Base-by-base conservation (phyloP, 2,329 filamentous ascomycete species). In the Fusarium setosum region DNA sequence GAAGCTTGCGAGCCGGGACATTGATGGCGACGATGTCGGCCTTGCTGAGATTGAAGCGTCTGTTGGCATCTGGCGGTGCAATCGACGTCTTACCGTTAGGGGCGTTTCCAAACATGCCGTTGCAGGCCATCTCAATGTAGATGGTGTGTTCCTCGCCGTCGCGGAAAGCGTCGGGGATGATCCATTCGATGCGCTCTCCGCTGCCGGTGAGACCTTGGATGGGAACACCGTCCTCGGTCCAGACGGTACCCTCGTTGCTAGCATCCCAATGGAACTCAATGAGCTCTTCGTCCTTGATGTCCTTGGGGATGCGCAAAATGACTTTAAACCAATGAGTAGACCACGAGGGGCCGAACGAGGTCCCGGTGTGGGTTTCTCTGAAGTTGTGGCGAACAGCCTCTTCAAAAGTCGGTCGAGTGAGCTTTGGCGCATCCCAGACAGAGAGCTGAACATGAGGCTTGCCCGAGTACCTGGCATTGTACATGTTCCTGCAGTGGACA, bases 81-180 rank as follows among this genome's bases (percentile, higher is more conserved):
- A 97, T 98, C 29, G 85, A 88, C 41, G 68, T 70, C 76, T 96
- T 93, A 23, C 93, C 93, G 18, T 91, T 91, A 0, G 91, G 86
- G 0, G 94, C 91, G 76, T 97, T 97, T 70, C 96, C 96, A 80
- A 98, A 98, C 94, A 98, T 98, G 77, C 91, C 90, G 77, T 99
- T 99, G 81, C 96, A 98, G 18, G 96, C 96, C 92, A 98, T 97
- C 81, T 99, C 96, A 67, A 99, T 90, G 77, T 97, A 99, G 72
- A 99, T 92, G 17, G 86, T 88, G 76, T 98, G 94, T 72, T 94
- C 88, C 75, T 95, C 89, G 52, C 93, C 94, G 76, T 97, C 92
- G 63, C 92, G 87, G 80, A 92, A 97, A 15, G 83, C 83, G 49
- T 92, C 83, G 9, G 96, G 95, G 41, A 99, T 84, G 60, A 97